Evolutionary conservation across 2,329 filamentous ascomycete species (phyloP).

Genomic region (Calonectria hawksworthii): DNA sequence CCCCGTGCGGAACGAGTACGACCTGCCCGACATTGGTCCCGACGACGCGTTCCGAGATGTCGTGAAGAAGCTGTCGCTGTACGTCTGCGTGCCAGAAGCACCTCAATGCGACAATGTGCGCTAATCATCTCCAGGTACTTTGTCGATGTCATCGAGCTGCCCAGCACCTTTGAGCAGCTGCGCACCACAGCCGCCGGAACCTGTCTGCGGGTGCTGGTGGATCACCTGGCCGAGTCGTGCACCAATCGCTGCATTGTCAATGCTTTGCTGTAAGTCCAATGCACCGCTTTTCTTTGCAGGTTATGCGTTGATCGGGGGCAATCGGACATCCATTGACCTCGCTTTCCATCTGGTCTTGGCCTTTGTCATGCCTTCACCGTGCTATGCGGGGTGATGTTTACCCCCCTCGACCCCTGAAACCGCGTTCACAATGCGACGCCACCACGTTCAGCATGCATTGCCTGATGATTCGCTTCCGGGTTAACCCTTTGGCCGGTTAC

Average conservation of each 20-base stretch:
- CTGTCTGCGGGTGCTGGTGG: slow-evolving; percentile 70
- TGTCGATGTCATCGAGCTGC: slow-evolving; percentile 71
- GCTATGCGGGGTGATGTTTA: slow-evolving; percentile 9
- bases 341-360: background rate
- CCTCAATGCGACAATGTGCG: background rate
- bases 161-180: slow-evolving; percentile 81
- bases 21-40: slow-evolving; percentile 69
- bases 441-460: background rate
- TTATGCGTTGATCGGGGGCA: background rate
- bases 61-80: slow-evolving; percentile 77
- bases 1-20: slow-evolving; percentile 50
- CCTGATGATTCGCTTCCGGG: background rate
- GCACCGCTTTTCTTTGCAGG: background rate
- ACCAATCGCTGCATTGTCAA: slow-evolving; percentile 80
- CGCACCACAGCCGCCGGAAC: slow-evolving; percentile 75
- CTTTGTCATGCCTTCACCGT: background rate
- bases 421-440: background rate
- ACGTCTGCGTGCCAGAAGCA: slow-evolving; percentile 40
- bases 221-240: slow-evolving; percentile 73
- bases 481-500: slow-evolving; percentile 11
- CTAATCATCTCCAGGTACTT: slow-evolving; percentile 65
- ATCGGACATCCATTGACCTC: background rate
- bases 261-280: slow-evolving; percentile 74
- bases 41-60: slow-evolving; percentile 74
- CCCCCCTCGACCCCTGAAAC: background rate